phyloP scores from a whole-genome alignment of 2,329 filamentous ascomycete species.

The Fusarium coffeatum region DNA sequence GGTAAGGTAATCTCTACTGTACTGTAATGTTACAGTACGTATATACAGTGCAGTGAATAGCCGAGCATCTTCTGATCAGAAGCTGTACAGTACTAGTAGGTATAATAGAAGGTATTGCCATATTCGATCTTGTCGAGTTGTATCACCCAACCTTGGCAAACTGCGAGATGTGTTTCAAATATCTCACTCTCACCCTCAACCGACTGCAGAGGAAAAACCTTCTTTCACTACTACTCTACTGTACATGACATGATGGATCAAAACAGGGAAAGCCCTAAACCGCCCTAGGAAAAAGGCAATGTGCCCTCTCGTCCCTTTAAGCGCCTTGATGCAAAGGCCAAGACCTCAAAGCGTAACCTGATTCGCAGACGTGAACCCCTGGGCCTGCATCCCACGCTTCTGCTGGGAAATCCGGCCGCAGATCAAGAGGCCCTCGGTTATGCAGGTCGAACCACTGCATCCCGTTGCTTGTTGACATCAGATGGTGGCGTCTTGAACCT shows the following conservation, averaged over 20 bases:
- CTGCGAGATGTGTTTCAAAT: slow-evolving; percentile 2
- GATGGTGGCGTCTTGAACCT: slow-evolving; percentile 37
- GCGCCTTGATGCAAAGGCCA: slow-evolving; percentile 47
- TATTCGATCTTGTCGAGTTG: background rate
- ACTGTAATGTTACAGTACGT: background rate
- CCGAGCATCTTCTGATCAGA: background rate
- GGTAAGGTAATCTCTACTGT: background rate
- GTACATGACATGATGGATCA: slow-evolving; percentile 14
- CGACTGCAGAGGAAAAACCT: background rate
- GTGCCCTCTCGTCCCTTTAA: slow-evolving; percentile 40
- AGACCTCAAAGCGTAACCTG: slow-evolving; percentile 35
- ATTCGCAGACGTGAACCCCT: slow-evolving; percentile 35
- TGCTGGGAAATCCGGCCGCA: slow-evolving; percentile 51
- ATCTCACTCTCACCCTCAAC: background rate
- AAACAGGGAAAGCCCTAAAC: slow-evolving; percentile 29
- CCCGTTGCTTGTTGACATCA: slow-evolving; percentile 38
- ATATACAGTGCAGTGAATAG: background rate
- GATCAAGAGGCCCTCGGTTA: slow-evolving; percentile 54
- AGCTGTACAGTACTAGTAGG: background rate
- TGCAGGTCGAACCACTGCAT: slow-evolving; percentile 51
- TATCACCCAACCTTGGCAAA: background rate
- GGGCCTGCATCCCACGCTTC: slow-evolving; percentile 48
- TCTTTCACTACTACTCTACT: background rate
- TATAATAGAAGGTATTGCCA: background rate
- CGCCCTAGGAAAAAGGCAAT: slow-evolving; percentile 15